Percentiles rank a stretch among this genome's conserved stretches.
These are phyloP conservation scores for Trypanosoma cruzi DNA, from an alignment of 208 protist species.

Conservation along the genomic window DNA sequence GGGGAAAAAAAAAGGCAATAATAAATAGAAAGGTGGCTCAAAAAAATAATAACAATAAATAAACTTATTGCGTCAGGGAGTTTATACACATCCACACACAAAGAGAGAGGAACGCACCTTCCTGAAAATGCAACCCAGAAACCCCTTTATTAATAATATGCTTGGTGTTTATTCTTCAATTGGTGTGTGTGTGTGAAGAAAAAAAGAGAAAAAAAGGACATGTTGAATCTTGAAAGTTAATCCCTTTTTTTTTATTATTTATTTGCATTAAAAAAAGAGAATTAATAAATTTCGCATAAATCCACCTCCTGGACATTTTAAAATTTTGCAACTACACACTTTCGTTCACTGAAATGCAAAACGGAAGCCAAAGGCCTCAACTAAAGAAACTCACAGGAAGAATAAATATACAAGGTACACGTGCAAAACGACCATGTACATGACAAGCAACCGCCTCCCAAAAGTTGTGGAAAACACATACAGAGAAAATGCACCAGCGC, in stretches of 20 bases:
- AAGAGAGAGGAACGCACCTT: neutral
- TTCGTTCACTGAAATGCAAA: neutral
- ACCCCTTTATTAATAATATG: neutral
- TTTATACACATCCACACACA: neutral
- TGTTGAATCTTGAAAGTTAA: neutral
- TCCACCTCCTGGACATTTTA: too few species aligned
- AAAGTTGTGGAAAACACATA: constrained; percentile 1
- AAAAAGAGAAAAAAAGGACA: constrained; percentile 18
- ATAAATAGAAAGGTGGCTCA: neutral
- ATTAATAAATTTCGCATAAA: too few species aligned
- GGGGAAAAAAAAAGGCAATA: neutral
- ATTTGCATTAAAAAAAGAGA: neutral
- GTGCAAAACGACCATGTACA: constrained; percentile 12
- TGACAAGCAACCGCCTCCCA: constrained; percentile 1
- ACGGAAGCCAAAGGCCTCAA: neutral
- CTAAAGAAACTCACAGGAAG: neutral
- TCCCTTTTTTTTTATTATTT: neutral
- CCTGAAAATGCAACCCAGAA: neutral
- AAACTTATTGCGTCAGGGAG: neutral
- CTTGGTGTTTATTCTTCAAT: neutral
- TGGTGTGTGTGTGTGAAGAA: constrained; percentile 7
- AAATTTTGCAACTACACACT: neutral
- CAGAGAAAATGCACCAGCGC: constrained; percentile 8
- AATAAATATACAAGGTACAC: neutral
- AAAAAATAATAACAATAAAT: neutral